Evolutionary conservation across 2,329 filamentous ascomycete genomes (phyloP).

Genomic region (Fusarium pilosicola): DNA sequence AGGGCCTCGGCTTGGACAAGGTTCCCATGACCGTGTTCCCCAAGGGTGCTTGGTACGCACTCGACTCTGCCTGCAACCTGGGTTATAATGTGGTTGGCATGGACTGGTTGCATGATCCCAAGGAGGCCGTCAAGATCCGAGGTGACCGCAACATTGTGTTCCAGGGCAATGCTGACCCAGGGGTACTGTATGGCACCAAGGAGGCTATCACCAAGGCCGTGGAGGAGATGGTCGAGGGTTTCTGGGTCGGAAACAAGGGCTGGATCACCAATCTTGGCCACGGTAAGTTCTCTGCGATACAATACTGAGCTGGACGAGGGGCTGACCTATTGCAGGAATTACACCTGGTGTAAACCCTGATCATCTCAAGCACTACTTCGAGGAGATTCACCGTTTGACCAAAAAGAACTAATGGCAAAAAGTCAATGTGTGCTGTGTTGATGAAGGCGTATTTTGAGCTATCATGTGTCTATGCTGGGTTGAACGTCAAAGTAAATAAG

Average conservation of each 20-base stretch:
- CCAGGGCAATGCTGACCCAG: constrained; percentile 96
- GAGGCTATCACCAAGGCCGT: constrained; percentile 85
- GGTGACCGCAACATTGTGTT: constrained; percentile 79
- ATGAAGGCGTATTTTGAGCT: neutral
- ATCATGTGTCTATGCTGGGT: neutral
- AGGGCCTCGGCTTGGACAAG: constrained; percentile 77
- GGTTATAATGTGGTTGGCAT: constrained; percentile 95
- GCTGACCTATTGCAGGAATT: constrained; percentile 68
- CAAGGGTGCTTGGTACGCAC: constrained; percentile 95
- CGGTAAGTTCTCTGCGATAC: constrained; percentile 64
- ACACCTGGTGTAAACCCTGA: constrained; percentile 96
- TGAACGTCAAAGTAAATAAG: neutral
- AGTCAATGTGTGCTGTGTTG: neutral
- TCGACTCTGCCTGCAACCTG: constrained; percentile 86
- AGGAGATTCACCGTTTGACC: constrained; percentile 84
- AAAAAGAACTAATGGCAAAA: constrained; percentile 51
- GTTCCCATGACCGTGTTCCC: constrained; percentile 99
- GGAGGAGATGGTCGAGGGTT: constrained; percentile 87
- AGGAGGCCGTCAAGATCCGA: constrained; percentile 82
- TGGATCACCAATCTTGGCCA: constrained; percentile 99
- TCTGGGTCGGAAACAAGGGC: constrained; percentile 80
- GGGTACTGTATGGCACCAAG: constrained; percentile 86
- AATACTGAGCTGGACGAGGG: neutral
- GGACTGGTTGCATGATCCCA: constrained; percentile 93
- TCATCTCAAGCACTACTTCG: constrained; percentile 90